These are phyloP conservation scores for Hamiltosporidium tvaerminnensis DNA, from an alignment of 371 early-diverging fungal species.

Conservation along the genomic window DNA sequence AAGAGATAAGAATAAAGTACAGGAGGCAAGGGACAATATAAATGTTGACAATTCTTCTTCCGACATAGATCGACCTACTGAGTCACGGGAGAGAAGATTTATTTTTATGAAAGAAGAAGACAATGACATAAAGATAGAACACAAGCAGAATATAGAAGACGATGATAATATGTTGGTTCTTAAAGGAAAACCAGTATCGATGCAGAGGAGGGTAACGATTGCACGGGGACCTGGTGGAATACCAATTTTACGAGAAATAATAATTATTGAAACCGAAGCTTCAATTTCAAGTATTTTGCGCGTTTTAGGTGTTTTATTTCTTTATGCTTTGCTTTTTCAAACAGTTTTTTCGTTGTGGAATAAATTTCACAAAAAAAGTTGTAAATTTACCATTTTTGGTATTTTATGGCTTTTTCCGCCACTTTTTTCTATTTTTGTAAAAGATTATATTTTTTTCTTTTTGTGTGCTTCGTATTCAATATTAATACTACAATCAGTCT, in stretches of 20 bases:
- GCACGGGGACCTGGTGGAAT: slow-evolving; percentile 4
- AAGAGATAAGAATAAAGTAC: too few relatives aligned
- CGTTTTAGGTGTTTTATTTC: background rate
- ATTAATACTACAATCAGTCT: background rate
- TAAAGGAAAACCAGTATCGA: background rate
- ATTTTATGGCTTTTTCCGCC: background rate
- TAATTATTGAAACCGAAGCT: slow-evolving; percentile 16
- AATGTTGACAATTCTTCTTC: too few relatives aligned
- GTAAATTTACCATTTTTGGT: background rate
- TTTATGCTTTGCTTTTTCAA: slow-evolving; percentile 6
- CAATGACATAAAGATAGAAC: too few relatives aligned
- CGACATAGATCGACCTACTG: too few relatives aligned
- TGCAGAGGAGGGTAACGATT: slow-evolving; percentile 3
- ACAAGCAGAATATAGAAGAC: too few relatives aligned
- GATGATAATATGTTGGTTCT: slow-evolving; percentile 6
- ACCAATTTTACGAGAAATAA: slow-evolving; percentile 4
- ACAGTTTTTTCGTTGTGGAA: slow-evolving; percentile 1
- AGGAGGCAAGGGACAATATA: too few relatives aligned
- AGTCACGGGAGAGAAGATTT: too few relatives aligned
- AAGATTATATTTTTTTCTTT: background rate
- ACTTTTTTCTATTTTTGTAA: background rate
- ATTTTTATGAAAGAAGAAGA: too few relatives aligned
- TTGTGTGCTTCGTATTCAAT: background rate
- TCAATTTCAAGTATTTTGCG: background rate
- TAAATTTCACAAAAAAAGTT: too few relatives aligned